phyloP scores from a whole-genome alignment of 129 eudicot species.

The Saussurea involucrata region DNA sequence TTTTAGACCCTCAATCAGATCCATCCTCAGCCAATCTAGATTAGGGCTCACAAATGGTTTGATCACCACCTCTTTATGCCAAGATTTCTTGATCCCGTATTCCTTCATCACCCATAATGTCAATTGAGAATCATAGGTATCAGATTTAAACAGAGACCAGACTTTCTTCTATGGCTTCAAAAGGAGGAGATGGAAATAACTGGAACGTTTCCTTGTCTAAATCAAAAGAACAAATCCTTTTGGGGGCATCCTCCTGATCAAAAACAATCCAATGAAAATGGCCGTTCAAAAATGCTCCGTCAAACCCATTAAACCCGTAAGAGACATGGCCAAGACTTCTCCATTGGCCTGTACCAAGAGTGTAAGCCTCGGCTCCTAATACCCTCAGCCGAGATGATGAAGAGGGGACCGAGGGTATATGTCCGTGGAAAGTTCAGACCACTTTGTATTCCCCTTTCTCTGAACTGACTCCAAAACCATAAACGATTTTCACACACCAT shows the following conservation, averaged over 20 bases:
- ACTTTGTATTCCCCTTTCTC: neutral
- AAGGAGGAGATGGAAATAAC: constrained; percentile 23
- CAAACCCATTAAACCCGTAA: neutral
- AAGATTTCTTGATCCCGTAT: constrained; percentile 40
- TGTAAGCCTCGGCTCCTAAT: neutral
- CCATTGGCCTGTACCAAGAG: neutral
- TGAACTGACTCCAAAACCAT: neutral
- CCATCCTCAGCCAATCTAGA: constrained; percentile 16
- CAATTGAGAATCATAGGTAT: constrained; percentile 19
- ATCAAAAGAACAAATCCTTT: neutral
- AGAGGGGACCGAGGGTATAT: neutral
- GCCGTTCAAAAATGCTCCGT: neutral
- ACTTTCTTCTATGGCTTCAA: neutral
- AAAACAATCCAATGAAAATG: neutral
- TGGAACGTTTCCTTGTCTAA: constrained; percentile 8
- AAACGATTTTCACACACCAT: neutral
- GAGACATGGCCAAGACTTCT: neutral
- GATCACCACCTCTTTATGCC: constrained; percentile 45
- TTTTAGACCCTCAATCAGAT: constrained; percentile 15
- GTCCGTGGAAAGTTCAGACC: neutral
- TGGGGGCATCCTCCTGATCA: neutral
- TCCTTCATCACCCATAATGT: constrained; percentile 56
- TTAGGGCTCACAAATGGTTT: neutral
- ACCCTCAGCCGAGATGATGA: neutral
- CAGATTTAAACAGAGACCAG: constrained; percentile 11